Conservation (phyloP, 768 basidiomycete species). For the Serendipita vermifera region DNA sequence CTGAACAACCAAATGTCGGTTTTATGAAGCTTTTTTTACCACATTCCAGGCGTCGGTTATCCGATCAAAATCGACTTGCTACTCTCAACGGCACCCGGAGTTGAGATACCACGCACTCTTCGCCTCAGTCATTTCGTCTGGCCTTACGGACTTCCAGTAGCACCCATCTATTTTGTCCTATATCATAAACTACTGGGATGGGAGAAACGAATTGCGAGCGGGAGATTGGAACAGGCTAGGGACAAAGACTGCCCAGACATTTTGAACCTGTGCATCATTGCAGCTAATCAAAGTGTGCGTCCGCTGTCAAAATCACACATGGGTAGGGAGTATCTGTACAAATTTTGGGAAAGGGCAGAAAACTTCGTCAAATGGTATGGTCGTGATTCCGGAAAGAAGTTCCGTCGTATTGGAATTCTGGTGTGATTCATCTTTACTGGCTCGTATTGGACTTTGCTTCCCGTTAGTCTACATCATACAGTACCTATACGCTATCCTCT, state of each 20-base stretch:
- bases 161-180: neutral
- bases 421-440: too few relatives aligned
- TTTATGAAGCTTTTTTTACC: neutral
- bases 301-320: neutral
- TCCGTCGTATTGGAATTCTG: too few relatives aligned
- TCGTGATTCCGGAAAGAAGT: too few relatives aligned
- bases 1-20: neutral
- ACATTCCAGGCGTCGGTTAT: neutral
- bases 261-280: neutral
- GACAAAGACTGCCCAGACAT: neutral
- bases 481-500: too few relatives aligned
- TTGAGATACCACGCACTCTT: neutral
- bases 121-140: neutral
- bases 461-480: too few relatives aligned
- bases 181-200: constrained; percentile 4
- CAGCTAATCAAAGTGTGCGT: neutral
- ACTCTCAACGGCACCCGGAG: neutral
- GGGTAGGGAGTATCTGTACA: neutral
- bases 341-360: neutral
- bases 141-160: neutral
- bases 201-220: neutral
- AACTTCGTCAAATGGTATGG: neutral
- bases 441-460: too few relatives aligned
- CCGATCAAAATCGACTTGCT: neutral
- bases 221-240: neutral